Percentiles rank a stretch among this genome's conserved stretches.
Evolutionary conservation across 2,329 filamentous ascomycete species (phyloP).

Genomic region (Apiospora kogelbergensis): DNA sequence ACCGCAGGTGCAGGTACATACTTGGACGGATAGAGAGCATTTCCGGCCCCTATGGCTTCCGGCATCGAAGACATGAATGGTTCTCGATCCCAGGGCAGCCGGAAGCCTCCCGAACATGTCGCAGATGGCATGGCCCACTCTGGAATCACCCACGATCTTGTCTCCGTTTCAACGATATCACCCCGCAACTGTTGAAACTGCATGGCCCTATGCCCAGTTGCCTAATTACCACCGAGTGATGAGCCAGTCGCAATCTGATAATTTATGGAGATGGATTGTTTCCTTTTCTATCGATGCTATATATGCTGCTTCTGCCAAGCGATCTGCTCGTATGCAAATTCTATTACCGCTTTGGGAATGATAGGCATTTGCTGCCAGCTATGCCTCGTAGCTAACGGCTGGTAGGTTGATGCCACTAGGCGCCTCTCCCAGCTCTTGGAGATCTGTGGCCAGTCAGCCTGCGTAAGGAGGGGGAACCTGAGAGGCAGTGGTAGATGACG

Average conservation of each 20-base stretch:
- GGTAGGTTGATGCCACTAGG: background rate
- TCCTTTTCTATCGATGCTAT: background rate
- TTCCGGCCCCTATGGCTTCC: background rate
- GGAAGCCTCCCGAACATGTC: background rate
- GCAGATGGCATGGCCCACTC: background rate
- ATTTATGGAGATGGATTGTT: background rate
- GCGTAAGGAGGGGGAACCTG: slow-evolving; percentile 14
- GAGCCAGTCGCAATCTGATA: slow-evolving; percentile 6
- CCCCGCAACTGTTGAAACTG: slow-evolving; percentile 1
- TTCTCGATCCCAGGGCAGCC: background rate
- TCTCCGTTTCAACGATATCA: background rate
- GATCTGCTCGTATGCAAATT: background rate
- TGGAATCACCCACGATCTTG: background rate
- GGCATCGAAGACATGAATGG: background rate
- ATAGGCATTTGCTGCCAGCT: background rate
- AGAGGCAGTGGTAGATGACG: slow-evolving; percentile 19
- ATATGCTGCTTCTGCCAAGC: background rate
- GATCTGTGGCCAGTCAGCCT: background rate
- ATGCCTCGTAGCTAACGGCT: background rate
- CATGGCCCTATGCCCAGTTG: background rate
- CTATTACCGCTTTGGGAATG: background rate
- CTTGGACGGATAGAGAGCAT: background rate
- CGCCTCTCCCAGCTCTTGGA: background rate
- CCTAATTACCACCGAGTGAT: slow-evolving; percentile 16
- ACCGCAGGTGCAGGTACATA: background rate